phyloP scores from a whole-genome alignment of 192 early-diverging fungal genomes.

The Linnemannia hyalina region DNA sequence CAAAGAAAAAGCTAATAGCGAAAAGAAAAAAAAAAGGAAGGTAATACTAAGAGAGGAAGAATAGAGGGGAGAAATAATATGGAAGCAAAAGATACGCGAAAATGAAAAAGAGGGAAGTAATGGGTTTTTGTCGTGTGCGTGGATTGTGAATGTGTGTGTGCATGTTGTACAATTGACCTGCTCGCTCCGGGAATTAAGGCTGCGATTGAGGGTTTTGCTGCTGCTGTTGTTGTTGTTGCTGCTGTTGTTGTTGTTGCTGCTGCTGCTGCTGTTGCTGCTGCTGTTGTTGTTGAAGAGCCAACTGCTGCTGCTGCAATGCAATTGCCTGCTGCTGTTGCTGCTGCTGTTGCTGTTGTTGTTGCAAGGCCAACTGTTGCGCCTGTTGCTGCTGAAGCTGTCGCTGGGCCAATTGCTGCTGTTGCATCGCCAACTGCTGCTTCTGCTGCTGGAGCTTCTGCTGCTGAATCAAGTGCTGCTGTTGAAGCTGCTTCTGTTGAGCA shows the following conservation, averaged over 20 bases:
- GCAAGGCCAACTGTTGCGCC: constrained; percentile 26
- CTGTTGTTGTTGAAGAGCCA: constrained; percentile 38
- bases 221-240: constrained; percentile 20
- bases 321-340: constrained; percentile 8
- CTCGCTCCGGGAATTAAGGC: not conserved
- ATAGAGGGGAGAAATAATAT: not conserved
- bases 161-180: constrained; percentile 8
- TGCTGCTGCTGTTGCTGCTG: constrained; percentile 55
- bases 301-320: constrained; percentile 36
- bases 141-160: not conserved
- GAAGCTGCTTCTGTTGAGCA: constrained; percentile 31
- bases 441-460: constrained; percentile 42
- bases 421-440: constrained; percentile 18
- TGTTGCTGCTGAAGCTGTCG: constrained; percentile 35
- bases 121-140: not conserved
- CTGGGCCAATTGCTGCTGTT: constrained; percentile 39
- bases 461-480: constrained; percentile 32
- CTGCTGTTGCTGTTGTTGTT: constrained; percentile 46
- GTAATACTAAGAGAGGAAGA: not conserved
- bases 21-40: not conserved
- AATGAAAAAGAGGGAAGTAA: constrained; percentile 3
- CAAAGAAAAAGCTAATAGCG: not conserved
- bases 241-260: constrained; percentile 36
- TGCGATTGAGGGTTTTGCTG: constrained; percentile 5
- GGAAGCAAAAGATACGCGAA: not conserved